Base-by-base conservation (phyloP, 2,329 filamentous ascomycete genomes). In the Chaetomiaceae sp. region DNA sequence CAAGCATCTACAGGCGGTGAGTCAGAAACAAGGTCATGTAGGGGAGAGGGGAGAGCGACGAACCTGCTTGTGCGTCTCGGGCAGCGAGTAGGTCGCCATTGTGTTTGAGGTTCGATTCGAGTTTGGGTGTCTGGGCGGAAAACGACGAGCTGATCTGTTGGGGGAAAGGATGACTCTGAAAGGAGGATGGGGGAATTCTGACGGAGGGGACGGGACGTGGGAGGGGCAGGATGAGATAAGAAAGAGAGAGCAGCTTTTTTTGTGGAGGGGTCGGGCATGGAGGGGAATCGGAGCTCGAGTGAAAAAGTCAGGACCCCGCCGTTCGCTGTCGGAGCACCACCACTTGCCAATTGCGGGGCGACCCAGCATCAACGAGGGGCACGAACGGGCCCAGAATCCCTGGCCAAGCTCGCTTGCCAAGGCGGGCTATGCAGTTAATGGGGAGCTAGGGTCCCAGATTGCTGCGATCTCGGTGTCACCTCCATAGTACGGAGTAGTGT, bases 1-100 rank as follows among this genome's bases (percentile, higher is more conserved):
- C 87, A 75, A 98, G 88, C 81, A 97, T 83, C 89, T 95, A 49
- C 47, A 33, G 33, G 53, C 24, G 39, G 57, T 54, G 52, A 58
- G 60, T 63, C 56, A 66, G 56, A 48, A n/a, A 49, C 33, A 26
- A 22, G 20, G 34, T 4, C 15, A 15, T 18, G 33, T 11, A 19
- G 50, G 49, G 52, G 38, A 54, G 45, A 56, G 55, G 60, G 62
- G 15, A 32, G 38, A 19, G 32, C 18, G 38, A 65, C 69, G 45
- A 57, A 76, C 74, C 65, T 76, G 69, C 66, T 75, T 76, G 71
- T 78, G 75, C 60, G 70, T 61, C 61, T 70, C 65, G 44, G 74
- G 69, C 60, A 78, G 69, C 56, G 75, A 71, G 65, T 78, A 78
- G 53, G 71, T 67, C 50, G 49, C 56, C 58, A 59, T 59, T 50